Conservation (phyloP, 805 yeast genomes). For the Clavispora santaluciae region DNA sequence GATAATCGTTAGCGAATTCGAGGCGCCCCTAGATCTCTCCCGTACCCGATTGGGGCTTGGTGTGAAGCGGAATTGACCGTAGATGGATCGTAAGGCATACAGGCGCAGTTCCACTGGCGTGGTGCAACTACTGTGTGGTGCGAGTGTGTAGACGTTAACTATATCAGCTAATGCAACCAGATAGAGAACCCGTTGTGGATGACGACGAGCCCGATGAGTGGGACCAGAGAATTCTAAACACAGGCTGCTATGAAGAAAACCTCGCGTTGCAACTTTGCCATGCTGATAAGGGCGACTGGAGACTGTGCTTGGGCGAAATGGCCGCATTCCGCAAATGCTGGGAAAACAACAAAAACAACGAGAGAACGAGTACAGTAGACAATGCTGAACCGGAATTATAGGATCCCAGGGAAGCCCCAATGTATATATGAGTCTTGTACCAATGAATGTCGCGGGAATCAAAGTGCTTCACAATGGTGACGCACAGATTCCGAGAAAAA, state of each 20-base stretch:
- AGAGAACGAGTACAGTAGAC: constrained; percentile 41
- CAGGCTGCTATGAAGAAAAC: constrained; percentile 77
- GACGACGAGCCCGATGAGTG: constrained; percentile 71
- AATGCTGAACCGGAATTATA: constrained; percentile 11
- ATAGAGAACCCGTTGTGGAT: constrained; percentile 4
- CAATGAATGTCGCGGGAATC: no score
- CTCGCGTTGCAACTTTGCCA: constrained; percentile 68
- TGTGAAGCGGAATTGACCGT: no score
- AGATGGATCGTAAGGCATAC: no score
- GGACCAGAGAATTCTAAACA: constrained; percentile 66
- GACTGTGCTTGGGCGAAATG: constrained; percentile 56
- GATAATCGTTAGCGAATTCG: no score
- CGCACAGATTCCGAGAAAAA: no score
- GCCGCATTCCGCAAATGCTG: constrained; percentile 59
- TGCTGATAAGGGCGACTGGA: constrained; percentile 80
- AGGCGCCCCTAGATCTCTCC: no score
- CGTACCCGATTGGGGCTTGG: no score
- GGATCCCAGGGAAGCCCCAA: background rate
- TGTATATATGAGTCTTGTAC: background rate
- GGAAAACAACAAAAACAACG: constrained; percentile 51
- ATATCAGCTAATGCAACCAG: background rate
- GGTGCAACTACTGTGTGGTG: no score
- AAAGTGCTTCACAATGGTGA: no score
- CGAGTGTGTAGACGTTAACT: background rate
- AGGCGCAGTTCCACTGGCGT: no score